Evolutionary conservation across 257 asterid species (phyloP), one percentile per base, ranked within the genome.

Genomic region (Asclepias syriaca): DNA sequence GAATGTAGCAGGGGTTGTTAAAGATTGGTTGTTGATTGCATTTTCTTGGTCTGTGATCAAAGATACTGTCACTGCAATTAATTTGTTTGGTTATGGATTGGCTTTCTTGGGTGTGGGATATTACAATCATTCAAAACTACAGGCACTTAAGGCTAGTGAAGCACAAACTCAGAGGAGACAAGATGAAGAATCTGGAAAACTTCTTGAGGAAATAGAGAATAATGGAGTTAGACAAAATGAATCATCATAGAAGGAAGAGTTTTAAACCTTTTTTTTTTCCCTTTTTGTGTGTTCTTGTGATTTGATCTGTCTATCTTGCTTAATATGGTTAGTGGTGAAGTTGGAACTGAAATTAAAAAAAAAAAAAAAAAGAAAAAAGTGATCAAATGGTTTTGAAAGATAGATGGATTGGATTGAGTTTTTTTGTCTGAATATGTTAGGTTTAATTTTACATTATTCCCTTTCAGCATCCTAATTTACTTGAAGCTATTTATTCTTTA

Each of bases 1-100:
- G 81, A 77, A 77, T 59, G 81, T 77, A 37, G 81, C 81, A n/a
- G 81, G 81, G 39, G 81, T 77, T 27, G 81, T 77, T 8, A 77
- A 77, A 43, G 77, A 77, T 53, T 77, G 81, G 81, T 51, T 77
- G 19, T 75, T 77, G 40, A 77, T 77, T 57, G 78, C 75, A 8
- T 77, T 77, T 72, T 77, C 77, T 3, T 77, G 81, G 81, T 73
- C 81, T 6, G 77, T 77, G 43, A 77, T 77, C 43, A 77, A 68
- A 60, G 81, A 77, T 4, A 73, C 75, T 14, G 81, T 77, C 54
- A 77, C 81, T 18, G 72, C 81, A n/a, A 50, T 77, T 49, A 77
- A 77, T 43, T 55, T 77, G 21, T 48, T 53, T 61, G 81, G 78
- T 1, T 72, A 77, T 39, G 81, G 78, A 61, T 60, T 77, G 71